Percentiles rank a stretch among this genome's conserved stretches.
phyloP scores from a whole-genome alignment of 129 eudicot species.

The Pseudognaphalium luteoalbum region DNA sequence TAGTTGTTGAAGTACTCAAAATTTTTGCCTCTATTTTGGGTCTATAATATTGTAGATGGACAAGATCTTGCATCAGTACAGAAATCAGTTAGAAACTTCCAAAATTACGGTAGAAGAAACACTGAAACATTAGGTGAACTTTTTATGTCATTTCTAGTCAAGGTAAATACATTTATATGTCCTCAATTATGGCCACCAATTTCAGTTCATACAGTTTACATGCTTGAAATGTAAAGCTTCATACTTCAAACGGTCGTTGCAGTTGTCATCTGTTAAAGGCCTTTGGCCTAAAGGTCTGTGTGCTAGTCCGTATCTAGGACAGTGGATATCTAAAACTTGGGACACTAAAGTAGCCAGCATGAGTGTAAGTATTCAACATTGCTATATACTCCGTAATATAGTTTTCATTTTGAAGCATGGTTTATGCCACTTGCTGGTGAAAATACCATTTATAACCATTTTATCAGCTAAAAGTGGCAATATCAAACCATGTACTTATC shows the following conservation, averaged over 20 bases:
- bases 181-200: conserved; percentile 3
- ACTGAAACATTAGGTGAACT: conserved; percentile 77
- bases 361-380: conserved; percentile 52
- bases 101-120: conserved; percentile 59
- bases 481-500: background rate
- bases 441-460: background rate
- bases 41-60: conserved; percentile 54
- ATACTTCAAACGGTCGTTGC: conserved; percentile 29
- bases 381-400: too few relatives aligned
- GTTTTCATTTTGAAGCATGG: background rate
- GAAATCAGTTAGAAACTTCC: conserved; percentile 46
- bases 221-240: conserved; percentile 8
- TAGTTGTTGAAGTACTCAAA: background rate
- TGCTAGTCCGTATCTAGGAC: conserved; percentile 72
- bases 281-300: conserved; percentile 93
- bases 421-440: background rate
- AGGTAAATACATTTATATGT: conserved; percentile 45
- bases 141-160: conserved; percentile 64
- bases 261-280: conserved; percentile 74
- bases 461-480: background rate
- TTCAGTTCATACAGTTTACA: background rate
- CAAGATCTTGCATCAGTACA: conserved; percentile 53
- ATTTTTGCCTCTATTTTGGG: background rate
- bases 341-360: conserved; percentile 56
- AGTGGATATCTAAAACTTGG: conserved; percentile 81